Evolutionary conservation across 306 rosid species (phyloP).

Genomic region (Glycine tomentella): DNA sequence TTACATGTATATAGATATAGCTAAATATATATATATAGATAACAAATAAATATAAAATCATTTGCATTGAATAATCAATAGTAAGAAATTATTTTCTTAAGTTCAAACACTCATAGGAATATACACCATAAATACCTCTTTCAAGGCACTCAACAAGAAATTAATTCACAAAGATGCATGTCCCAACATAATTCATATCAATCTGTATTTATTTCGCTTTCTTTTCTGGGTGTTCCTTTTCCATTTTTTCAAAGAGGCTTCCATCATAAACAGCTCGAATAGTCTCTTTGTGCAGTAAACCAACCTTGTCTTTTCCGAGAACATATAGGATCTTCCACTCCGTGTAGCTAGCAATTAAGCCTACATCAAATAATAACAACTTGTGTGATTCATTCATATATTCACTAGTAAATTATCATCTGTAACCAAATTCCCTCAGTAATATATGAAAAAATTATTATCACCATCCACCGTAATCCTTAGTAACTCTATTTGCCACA

Average conservation of each 20-base stretch:
- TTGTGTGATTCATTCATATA: not conserved
- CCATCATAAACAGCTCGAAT: constrained; percentile 83
- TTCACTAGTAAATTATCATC: not conserved
- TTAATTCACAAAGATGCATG: not conserved
- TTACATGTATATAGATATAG: no score
- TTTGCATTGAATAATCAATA: not conserved
- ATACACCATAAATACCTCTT: not conserved
- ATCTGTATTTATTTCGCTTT: constrained; percentile 48
- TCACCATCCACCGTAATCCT: constrained; percentile 76
- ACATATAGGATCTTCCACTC: constrained; percentile 76
- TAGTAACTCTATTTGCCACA: constrained; percentile 68
- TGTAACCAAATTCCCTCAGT: no score
- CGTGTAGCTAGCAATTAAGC: constrained; percentile 59
- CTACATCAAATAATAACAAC: constrained; percentile 48
- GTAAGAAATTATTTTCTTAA: not conserved
- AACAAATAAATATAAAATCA: not conserved
- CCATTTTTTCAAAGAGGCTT: constrained; percentile 70
- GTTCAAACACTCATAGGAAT: not conserved
- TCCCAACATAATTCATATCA: not conserved
- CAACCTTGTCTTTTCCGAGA: constrained; percentile 76
- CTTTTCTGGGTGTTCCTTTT: constrained; percentile 57
- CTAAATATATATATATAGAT: no score
- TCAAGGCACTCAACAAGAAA: not conserved
- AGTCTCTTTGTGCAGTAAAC: constrained; percentile 68
- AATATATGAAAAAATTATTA: not conserved